Base-by-base conservation (phyloP, 768 basidiomycete genomes). In the Lyophyllum shimeji region DNA sequence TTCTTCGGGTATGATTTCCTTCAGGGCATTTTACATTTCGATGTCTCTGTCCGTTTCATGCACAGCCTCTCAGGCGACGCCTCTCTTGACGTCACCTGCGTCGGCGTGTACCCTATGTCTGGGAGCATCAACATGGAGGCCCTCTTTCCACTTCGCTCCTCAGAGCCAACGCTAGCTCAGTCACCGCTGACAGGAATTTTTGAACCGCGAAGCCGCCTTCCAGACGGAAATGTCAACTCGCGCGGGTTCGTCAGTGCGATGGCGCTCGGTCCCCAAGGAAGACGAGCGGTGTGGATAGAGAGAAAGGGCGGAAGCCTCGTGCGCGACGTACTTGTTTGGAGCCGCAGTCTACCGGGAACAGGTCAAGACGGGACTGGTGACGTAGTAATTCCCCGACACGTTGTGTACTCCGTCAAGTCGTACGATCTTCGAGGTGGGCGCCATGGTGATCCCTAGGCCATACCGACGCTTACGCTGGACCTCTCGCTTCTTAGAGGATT, bases 231-330 rank as follows among this genome's bases (percentile, higher is more conserved):
- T 53, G 53, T 42, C 11, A 60, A 56, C 37, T 65, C 74, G 1
- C 75, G 75, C 4, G 80, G 80, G 2, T 84, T 84, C 56, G 71
- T 84, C 29, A 81, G 78, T 43, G 62, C 83, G 1, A 76, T 76
- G 59, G 66, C 69, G 1, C 61, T 85, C 2, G 83, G 83, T 6
- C 66, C 73, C 0, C 74, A 79, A 56, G 82, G 78, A 0, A 76
- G 71, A 49, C 74, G 83, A 2, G 83, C 81, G 3, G 67, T 83
- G 4, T 86, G 84, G 83, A 67, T 84, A 5, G 81, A 84, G 65
- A 73, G 83, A 17, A 71, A 70, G 60, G 66, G 76, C 27, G 69
- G 73, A 13, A 77, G 70, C 48, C 75, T 74, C 15, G 50, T 66
- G n/a, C 63, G 80, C 31, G 73, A 79, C 39, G 71, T 84, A 1